A percentile compares a stretch with the other conserved stretches of the same genome.
phyloP scores from a whole-genome alignment of 306 rosid genomes.

The Gastrolobium bilobum region DNA sequence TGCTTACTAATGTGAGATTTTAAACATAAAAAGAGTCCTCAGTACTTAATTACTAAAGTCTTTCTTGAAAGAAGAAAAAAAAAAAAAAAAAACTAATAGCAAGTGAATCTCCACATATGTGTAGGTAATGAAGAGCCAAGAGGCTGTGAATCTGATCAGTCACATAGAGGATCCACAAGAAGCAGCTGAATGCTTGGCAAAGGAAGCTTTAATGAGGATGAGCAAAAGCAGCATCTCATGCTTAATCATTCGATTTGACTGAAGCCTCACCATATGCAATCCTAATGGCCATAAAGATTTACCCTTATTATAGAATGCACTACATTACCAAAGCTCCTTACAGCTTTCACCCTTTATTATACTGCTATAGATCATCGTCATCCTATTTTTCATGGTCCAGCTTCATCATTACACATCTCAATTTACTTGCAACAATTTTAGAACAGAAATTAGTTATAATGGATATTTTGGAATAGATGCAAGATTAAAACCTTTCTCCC shows the following conservation, averaged over 20 bases:
- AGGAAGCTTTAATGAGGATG: conserved; percentile 81
- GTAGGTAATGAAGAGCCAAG: conserved; percentile 88
- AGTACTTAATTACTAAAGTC: neutral
- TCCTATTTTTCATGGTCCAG: neutral
- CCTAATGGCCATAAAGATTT: conserved; percentile 16
- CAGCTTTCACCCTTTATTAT: conserved; percentile 13
- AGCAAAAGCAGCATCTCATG: conserved; percentile 84
- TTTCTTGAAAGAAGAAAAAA: neutral
- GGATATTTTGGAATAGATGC: conserved; percentile 1
- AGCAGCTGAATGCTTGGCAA: conserved; percentile 87
- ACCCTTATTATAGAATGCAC: neutral
- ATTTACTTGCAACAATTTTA: neutral
- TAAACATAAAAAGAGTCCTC: neutral
- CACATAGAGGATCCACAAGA: conserved; percentile 81
- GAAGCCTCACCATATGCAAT: neutral
- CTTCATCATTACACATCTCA: neutral
- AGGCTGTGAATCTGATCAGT: conserved; percentile 85
- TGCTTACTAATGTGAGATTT: conserved; percentile 16
- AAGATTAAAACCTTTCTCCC: neutral
- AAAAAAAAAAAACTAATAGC: neutral
- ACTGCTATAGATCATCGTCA: neutral
- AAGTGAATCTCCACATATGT: conserved; percentile 27
- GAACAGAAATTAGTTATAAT: neutral
- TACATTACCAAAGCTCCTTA: neutral
- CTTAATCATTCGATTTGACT: conserved; percentile 86